Evolutionary conservation across 768 basidiomycete species (phyloP), one percentile per base, ranked within the genome.

Genomic region (Hericium erinaceus): DNA sequence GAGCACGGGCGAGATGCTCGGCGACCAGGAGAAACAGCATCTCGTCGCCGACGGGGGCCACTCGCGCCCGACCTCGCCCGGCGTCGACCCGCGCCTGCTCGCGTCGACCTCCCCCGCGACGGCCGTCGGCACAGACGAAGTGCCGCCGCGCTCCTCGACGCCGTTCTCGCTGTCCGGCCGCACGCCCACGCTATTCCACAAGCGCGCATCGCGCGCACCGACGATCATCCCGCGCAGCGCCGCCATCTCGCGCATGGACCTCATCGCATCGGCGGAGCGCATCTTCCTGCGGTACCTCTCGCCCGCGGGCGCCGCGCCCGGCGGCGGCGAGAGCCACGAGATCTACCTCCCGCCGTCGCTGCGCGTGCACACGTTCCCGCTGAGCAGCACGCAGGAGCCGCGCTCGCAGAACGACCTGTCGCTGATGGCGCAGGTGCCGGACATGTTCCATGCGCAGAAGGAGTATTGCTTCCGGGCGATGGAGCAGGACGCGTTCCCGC

Each of bases 361-460:
- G 48, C 90, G 97, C 52, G 85, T 98, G 66, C 85, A 95, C 70
- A 79, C 81, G 24, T 98, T 99, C 77, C 93, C 94, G 2, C 77
- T 93, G 56, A 89, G 78, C 67, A 75, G 83, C 4, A 78, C 48
- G 48, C 48, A 50, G 13, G 48, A 50, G 48, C 48, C 48, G 26
- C 18, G 18, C 4, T 20, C 48, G 48, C 48, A 80, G 66, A 74
- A 77, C 24, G 92, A 94, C 71, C 70, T 84, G 44, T 81, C 77
- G 46, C 72, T 89, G 62, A 81, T 95, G 78, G 95, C 95, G 0
- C 86, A 92, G 61, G 81, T 92, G 50, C 97, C 97, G 13, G 97
- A 99, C 69, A 88, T 98, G 76, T 98, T 97, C 77, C 92, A 98
- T 68, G 76, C 85, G 0, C 95, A 98, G 75, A 98, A 98, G 75